Base-by-base conservation (phyloP, 2,329 filamentous ascomycete genomes). In the Lojkania enalia region DNA sequence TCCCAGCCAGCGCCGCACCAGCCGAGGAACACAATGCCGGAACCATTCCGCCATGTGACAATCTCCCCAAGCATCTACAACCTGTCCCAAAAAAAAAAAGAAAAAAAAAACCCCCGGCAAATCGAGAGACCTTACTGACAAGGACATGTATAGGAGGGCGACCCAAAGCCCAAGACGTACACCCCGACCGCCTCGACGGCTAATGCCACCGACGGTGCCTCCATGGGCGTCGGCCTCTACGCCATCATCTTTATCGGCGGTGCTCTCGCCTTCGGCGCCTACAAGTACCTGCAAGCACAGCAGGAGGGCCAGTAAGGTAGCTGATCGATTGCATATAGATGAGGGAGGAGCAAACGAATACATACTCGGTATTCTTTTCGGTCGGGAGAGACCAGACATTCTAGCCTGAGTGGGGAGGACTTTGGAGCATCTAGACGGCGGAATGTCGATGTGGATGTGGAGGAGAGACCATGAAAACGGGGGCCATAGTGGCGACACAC, bases 141-240 rank as follows among this genome's bases (percentile, higher is more conserved):
- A 19, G 29, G 29, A 29, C 21, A 4, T 13, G n/a, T 14, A 21
- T 39, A 70, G 89, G 77, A 84, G 60, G 88, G 88, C 64, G 90
- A 96, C 77, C 88, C 89, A 56, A 76, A 76, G 58, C 88, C 88
- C 67, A 87, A 85, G 73, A 69, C 79, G 56, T 72, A 78, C 54
- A 60, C 72, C 39, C 57, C 76, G 55, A 66, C 79, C 58, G 69
- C 78, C 49, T 63, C 79, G 43, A 72, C 76, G 57, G 43, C 58
- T 16, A 73, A 76, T 53, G 72, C 77, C 52, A 74, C 69, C 44
- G 69, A 71, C 38, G 70, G 69, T 37, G 71, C 80, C 41, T 81
- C 85, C 57, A 60, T 90, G 48, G 88, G 90, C 63, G 76, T 95
- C 56, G 88, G 85, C 49, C 77, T 95, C 60, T 96, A 96, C 76